Base-by-base conservation (phyloP, 2,329 filamentous ascomycete species). In the Bertia moriformis region DNA sequence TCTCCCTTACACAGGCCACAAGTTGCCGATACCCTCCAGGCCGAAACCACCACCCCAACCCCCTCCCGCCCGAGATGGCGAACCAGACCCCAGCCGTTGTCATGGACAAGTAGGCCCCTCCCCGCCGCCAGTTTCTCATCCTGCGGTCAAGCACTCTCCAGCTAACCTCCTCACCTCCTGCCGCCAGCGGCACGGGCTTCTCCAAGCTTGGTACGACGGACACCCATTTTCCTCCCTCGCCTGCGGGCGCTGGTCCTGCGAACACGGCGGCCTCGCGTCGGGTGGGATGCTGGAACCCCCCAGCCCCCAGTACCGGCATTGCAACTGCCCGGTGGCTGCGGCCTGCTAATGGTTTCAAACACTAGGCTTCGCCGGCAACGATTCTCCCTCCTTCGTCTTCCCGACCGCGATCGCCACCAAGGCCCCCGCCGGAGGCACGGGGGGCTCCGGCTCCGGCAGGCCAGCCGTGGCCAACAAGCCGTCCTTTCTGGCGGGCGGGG, bases 71-170 rank as follows among this genome's bases (percentile, higher is more conserved):
- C 58, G 69, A 58, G 52, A 98, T 98, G 91, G 89, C 91, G 59
- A 83, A 83, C 68, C 89, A 96, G 78, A 96, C 91, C 60, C 91
- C 91, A 55, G 91, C 91, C 84, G 91, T 98, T 95, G 91, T 98
- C 86, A 98, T 98, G 89, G 91, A 98, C 91, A 98, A 98, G 91
- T 95, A 81, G 66, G 86, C 73, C 54, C 45, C 59, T 54, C 47
- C 51, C 54, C 46, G 53, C 51, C 54, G 51, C 50, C 56, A 42
- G 38, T 49, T 52, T 42, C 44, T 48, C 45, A 41, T 40, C 17
- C 38, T 38, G 43, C 37, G 40, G 42, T 45, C 39, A 39, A 41
- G 51, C 59, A 54, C 47, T 51, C 54, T 46, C 54, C 51, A 54
- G 51, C 50, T 56, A 42, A 38, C 49, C 52, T 42, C 44, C 47